Percentiles rank a stretch among this genome's conserved stretches.
These are phyloP conservation scores for Xylaria sp. DNA, from an alignment of 2,329 filamentous ascomycete genomes.

Conservation along the genomic window DNA sequence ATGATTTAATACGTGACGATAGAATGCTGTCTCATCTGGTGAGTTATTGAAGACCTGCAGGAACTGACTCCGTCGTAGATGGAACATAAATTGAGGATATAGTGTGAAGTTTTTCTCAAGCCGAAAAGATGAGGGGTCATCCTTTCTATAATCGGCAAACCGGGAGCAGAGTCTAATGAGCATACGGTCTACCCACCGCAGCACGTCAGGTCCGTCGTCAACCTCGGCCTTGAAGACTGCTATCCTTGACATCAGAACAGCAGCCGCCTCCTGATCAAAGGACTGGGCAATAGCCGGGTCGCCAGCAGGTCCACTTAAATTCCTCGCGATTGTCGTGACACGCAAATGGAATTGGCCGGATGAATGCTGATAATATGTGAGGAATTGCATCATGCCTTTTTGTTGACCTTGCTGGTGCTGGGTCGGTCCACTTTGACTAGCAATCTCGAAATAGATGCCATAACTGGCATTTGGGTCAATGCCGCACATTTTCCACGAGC, in stretches of 20 bases:
- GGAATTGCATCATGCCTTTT: conserved; percentile 96
- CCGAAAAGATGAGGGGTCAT: conserved; percentile 96
- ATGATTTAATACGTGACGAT: conserved; percentile 94
- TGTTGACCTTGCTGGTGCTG: conserved; percentile 87
- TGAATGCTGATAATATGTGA: conserved; percentile 98
- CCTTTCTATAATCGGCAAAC: conserved; percentile 97
- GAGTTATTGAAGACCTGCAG: conserved; percentile 99
- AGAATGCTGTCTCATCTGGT: conserved; percentile 98
- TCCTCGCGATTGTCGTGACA: conserved; percentile 92
- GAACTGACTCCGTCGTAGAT: conserved; percentile 95
- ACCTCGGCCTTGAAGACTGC: conserved; percentile 99
- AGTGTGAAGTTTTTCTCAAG: conserved; percentile 99
- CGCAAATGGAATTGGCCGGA: conserved; percentile 95
- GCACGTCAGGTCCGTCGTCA: conserved; percentile 96
- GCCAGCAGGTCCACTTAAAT: conserved; percentile 90
- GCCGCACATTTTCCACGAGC: conserved; percentile 99
- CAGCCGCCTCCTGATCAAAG: conserved; percentile 97
- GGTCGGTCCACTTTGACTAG: conserved; percentile 86
- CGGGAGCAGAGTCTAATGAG: conserved; percentile 94
- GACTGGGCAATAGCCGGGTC: conserved; percentile 96
- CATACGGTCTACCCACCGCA: conserved; percentile 99
- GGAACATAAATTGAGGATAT: conserved; percentile 99
- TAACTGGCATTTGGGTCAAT: conserved; percentile 95
- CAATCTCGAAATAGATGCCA: conserved; percentile 97
- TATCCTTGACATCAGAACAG: conserved; percentile 98